Evolutionary conservation across 768 basidiomycete species (phyloP).

Genomic region (Serpula lacrymans): DNA sequence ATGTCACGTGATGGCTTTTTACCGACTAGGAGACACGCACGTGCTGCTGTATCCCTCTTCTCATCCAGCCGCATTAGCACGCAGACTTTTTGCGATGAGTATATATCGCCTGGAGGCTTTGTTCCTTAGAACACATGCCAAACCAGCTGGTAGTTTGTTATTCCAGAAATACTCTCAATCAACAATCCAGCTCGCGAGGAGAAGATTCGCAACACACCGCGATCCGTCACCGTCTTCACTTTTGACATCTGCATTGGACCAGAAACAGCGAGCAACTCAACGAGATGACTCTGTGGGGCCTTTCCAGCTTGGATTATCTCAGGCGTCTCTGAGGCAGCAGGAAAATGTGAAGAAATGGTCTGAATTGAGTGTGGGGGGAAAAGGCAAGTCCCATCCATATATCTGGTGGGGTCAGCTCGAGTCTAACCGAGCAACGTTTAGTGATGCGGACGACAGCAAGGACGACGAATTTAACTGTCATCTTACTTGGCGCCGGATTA

Average conservation of each 20-base stretch:
- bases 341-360: conserved; percentile 73
- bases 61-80: too few species aligned
- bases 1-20: too few species aligned
- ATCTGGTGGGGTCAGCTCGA: neutral
- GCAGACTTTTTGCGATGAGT: too few species aligned
- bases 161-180: neutral
- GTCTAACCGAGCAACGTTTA: conserved; percentile 3
- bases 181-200: conserved; percentile 7
- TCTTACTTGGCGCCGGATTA: conserved; percentile 75
- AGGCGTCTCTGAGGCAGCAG: conserved; percentile 47
- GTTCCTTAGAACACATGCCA: conserved; percentile 2
- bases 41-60: too few species aligned
- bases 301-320: conserved; percentile 70
- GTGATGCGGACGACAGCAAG: conserved; percentile 55
- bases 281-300: conserved; percentile 70
- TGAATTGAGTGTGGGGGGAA: conserved; percentile 70
- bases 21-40: too few species aligned
- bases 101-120: conserved; percentile 1
- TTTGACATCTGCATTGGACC: conserved; percentile 64
- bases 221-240: conserved; percentile 45
- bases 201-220: conserved; percentile 46
- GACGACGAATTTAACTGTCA: conserved; percentile 49
- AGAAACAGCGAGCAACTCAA: conserved; percentile 40
- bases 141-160: neutral
- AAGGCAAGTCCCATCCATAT: conserved; percentile 47